Percentiles rank a stretch among this genome's conserved stretches.
These are phyloP conservation scores for Termitomyces sp. DNA, from an alignment of 768 basidiomycete species.

Conservation along the genomic window DNA sequence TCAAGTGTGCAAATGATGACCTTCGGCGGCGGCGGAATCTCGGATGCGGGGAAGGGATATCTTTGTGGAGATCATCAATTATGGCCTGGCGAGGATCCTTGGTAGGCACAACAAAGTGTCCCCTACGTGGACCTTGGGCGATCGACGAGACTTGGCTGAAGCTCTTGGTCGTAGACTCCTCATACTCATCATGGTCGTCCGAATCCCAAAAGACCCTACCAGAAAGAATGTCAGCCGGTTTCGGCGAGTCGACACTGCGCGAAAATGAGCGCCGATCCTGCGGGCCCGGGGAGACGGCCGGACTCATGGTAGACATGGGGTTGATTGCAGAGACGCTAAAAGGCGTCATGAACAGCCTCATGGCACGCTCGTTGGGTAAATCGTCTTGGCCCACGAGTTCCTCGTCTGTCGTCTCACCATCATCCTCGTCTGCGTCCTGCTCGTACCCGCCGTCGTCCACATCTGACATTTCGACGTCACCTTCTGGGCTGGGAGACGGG, in stretches of 20 bases:
- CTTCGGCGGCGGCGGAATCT: constrained; percentile 27
- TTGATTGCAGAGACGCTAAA: constrained; percentile 60
- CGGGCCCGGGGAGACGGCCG: constrained; percentile 40
- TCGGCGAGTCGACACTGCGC: constrained; percentile 36
- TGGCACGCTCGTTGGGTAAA: constrained; percentile 70
- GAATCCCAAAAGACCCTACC: constrained; percentile 52
- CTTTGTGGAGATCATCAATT: constrained; percentile 38
- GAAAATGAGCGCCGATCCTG: constrained; percentile 26
- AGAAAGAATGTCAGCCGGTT: constrained; percentile 64
- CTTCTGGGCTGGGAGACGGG: constrained; percentile 42
- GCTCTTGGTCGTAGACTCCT: constrained; percentile 20
- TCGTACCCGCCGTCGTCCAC: constrained; percentile 41
- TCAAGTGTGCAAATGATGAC: constrained; percentile 26
- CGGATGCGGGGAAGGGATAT: constrained; percentile 49
- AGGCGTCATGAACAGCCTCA: constrained; percentile 67
- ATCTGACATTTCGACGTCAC: constrained; percentile 45
- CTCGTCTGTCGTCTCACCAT: constrained; percentile 79
- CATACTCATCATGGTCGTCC: constrained; percentile 34
- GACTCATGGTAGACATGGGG: constrained; percentile 70
- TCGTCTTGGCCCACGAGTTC: constrained; percentile 76
- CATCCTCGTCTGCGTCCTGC: constrained; percentile 45
- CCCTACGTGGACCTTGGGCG: constrained; percentile 26
- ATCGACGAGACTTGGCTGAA: constrained; percentile 20
- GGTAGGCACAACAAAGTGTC: constrained; percentile 35
- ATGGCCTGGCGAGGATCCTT: constrained; percentile 34